These are phyloP conservation scores for Rhizophagus sp. DNA, from an alignment of 192 early-diverging fungal genomes.

Conservation along the genomic window DNA sequence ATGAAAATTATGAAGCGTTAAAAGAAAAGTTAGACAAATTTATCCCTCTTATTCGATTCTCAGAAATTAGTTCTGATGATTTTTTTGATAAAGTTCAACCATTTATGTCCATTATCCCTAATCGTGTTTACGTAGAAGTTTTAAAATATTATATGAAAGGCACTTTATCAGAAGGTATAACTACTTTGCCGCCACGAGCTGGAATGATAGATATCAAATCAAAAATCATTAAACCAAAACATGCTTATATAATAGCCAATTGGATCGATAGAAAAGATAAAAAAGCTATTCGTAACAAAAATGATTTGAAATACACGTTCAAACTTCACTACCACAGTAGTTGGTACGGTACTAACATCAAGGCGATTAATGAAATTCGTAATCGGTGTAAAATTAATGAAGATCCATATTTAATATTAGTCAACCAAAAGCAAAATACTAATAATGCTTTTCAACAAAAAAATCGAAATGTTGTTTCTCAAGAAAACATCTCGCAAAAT, in stretches of 20 bases:
- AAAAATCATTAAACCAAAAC: background rate
- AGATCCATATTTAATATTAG: too few relatives aligned
- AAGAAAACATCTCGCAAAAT: too few relatives aligned
- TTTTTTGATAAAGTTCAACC: background rate
- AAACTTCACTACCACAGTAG: background rate
- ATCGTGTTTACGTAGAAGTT: background rate
- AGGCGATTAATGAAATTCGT: background rate
- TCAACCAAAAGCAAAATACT: too few relatives aligned
- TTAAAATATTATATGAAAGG: background rate
- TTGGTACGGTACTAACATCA: background rate
- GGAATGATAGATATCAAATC: background rate
- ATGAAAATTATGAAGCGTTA: background rate
- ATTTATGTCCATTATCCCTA: background rate
- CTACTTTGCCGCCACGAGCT: background rate
- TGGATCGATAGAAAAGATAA: background rate
- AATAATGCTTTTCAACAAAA: too few relatives aligned
- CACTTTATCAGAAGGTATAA: background rate
- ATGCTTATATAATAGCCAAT: background rate
- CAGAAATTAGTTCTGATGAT: background rate
- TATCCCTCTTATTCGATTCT: slow-evolving; percentile 16
- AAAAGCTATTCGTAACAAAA: background rate
- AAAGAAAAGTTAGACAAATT: background rate
- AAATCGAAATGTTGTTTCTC: too few relatives aligned
- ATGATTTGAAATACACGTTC: background rate
- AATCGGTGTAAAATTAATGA: too few relatives aligned